Evolutionary conservation across 1,139 yeast species (phyloP).

Genomic region (Zygosaccharomyces sapae): DNA sequence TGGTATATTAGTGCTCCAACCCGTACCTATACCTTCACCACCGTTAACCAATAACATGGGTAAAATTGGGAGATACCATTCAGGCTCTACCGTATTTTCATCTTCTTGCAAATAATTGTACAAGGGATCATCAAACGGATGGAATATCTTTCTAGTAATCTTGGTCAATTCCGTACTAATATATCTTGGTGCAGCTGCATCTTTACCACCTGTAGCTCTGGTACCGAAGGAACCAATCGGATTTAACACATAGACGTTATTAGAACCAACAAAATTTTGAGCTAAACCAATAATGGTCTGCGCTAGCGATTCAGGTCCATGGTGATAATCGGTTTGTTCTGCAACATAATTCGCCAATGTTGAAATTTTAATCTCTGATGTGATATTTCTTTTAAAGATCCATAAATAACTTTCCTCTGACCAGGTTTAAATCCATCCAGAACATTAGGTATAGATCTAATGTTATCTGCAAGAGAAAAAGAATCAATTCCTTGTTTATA

Average conservation of each 20-base stretch:
- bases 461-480: slow-evolving; percentile 94
- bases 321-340: slow-evolving; percentile 90
- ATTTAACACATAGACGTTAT: slow-evolving; percentile 75
- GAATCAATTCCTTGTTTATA: slow-evolving; percentile 88
- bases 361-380: slow-evolving; percentile 79
- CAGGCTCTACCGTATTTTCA: slow-evolving; percentile 92
- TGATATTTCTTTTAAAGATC: slow-evolving; percentile 78
- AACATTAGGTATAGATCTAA: slow-evolving; percentile 90
- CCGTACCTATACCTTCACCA: slow-evolving; percentile 98
- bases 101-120: slow-evolving; percentile 85
- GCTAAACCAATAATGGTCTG: slow-evolving; percentile 93
- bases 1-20: slow-evolving; percentile 96
- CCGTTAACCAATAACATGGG: slow-evolving; percentile 96
- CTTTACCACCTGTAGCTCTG: slow-evolving; percentile 96
- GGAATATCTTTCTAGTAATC: slow-evolving; percentile 71
- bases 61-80: slow-evolving; percentile 87
- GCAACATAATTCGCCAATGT: slow-evolving; percentile 88
- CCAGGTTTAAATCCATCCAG: slow-evolving; percentile 97
- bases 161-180: slow-evolving; percentile 81
- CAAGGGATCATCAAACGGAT: slow-evolving; percentile 75
- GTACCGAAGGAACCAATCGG: slow-evolving; percentile 98
- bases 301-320: slow-evolving; percentile 84
- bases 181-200: slow-evolving; percentile 96
- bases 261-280: slow-evolving; percentile 91
- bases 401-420: slow-evolving; percentile 87